A percentile compares a stretch with the other conserved stretches of the same genome.
These are phyloP conservation scores for Grosmannia penicillata DNA, from an alignment of 2,329 filamentous ascomycete species.

Conservation along the genomic window DNA sequence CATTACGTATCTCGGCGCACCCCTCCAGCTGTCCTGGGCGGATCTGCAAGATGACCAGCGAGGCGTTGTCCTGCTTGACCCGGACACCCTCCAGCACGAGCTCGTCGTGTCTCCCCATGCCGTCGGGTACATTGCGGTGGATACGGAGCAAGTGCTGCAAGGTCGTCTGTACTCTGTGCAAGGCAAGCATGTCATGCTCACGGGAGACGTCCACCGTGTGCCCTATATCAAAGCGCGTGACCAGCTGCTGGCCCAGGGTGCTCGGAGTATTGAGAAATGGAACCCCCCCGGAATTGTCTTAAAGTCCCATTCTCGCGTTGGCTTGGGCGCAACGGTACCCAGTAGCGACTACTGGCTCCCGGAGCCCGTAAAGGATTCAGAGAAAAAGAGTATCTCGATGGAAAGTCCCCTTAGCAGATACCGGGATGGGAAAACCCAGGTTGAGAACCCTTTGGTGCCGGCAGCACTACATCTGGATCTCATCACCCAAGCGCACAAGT, in stretches of 20 bases:
- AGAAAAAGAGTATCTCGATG: no score
- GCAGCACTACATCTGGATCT: neutral
- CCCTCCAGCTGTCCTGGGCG: slow-evolving; percentile 18
- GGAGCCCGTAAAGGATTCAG: neutral
- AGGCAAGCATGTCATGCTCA: slow-evolving; percentile 18
- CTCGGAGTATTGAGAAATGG: slow-evolving; percentile 15
- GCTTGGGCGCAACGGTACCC: neutral
- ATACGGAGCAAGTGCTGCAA: slow-evolving; percentile 12
- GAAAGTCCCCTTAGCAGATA: no score
- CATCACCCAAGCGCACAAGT: neutral
- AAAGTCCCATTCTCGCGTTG: neutral
- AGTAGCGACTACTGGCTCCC: neutral
- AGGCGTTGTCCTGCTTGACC: slow-evolving; percentile 17
- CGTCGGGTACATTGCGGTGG: slow-evolving; percentile 13
- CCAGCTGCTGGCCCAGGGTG: slow-evolving; percentile 14
- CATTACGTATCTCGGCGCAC: slow-evolving; percentile 17
- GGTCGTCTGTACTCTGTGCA: slow-evolving; percentile 9
- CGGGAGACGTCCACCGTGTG: slow-evolving; percentile 13
- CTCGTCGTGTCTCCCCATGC: slow-evolving; percentile 16
- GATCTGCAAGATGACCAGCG: slow-evolving; percentile 16
- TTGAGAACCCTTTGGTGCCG: no score
- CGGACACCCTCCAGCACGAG: slow-evolving; percentile 15
- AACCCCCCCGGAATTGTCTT: slow-evolving; percentile 9
- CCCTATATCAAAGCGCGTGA: slow-evolving; percentile 16
- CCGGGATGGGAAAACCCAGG: no score